Base-by-base conservation (phyloP, 1,139 yeast species). In the Debaryomyces sp. region DNA sequence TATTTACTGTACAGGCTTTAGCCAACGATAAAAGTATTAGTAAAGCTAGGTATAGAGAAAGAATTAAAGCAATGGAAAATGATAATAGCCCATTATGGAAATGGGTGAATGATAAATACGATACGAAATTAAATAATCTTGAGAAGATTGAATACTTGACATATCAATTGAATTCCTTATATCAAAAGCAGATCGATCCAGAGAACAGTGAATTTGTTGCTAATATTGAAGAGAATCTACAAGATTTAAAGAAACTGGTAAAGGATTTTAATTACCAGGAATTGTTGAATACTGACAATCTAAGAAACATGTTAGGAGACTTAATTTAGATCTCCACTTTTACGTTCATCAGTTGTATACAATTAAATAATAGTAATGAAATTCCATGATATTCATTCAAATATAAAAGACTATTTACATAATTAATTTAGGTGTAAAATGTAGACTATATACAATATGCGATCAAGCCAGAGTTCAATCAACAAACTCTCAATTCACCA, bases 401-500 rank as follows among this genome's bases (percentile, higher is more conserved):
- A 15, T 13, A 26, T 15, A 35, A 26, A 37, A 35, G 27, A 23
- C 41, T 50, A 50, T 50, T 29, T 50, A 50, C 51, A 50, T 12
- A 23, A 36, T 15, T 24, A 29, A 23, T 6, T 18, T 30, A 21
- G 5, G 10, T 39, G 15, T 22, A 48, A n/a, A 12, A 12, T 34
- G 22, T 36, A 24, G 29, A 32, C 37, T 46, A 50, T 47, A 32
- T 49, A 49, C 50, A 50, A 39, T 27, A 21, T 18, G 21, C 13
- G 17, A 26, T 21, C 10, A 41, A 41, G 18, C n/a, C 7, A 26
- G 32, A 27, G 17, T 17, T 6, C 27, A 8, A 8, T 46, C 43
- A 70, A 54, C 75, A 70, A 21, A 70, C 63, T 45, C 72, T 54
- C 46, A 72, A 61, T 30, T 61, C 67, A 2, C 62, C 62, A 45